Base-by-base conservation (phyloP, 768 basidiomycete species). In the Scleroderma bovista region DNA sequence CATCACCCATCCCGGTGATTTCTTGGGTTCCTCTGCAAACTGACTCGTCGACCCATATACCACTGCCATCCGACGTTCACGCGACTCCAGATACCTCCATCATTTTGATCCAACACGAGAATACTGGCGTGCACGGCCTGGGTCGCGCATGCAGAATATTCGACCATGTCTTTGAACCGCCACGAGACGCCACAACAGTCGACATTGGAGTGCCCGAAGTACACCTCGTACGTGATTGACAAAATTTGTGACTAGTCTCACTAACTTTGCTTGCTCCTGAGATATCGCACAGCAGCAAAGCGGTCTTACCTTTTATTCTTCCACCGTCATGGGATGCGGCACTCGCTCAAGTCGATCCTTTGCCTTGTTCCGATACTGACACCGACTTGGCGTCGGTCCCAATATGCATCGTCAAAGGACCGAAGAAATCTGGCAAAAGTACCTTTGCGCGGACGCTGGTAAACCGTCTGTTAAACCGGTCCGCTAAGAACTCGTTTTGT, bases 391-490 rank as follows among this genome's bases (percentile, higher is more conserved):
- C 19, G 12, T 50, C 51, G 3, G 62, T 68, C 0, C 62, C 69
- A 0, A 68, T 85, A 0, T 83, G 74, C 52, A 60, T 96, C 2
- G 75, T 98, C 19, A 90, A 84, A 60, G 95, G 95, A 1, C 79
- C 88, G 1, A 94, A 90, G 66, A 84, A 88, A 44, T 76, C 81
- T 8, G 94, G 95, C 0, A 99, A 99, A 66, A 95, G 92, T 53
- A 91, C 90, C 0, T 86, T 97, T 59, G 81, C 88, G 1, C 73
- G 88, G 47, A 80, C 80, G 2, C 62, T 91, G 13, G 61, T 88
- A 15, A 96, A 96, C 60, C 71, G 70, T 12, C 70, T 99, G 26
- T 63, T 88, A 23, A 67, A 62, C 29, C 71, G 72, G 85, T 89
- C 50, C 51, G 64, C 52, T 11, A 20, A 32, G 43, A 16, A 16